A percentile compares a stretch with the other conserved stretches of the same genome.
phyloP scores from a whole-genome alignment of 768 basidiomycete species.

The Boletus sp. region DNA sequence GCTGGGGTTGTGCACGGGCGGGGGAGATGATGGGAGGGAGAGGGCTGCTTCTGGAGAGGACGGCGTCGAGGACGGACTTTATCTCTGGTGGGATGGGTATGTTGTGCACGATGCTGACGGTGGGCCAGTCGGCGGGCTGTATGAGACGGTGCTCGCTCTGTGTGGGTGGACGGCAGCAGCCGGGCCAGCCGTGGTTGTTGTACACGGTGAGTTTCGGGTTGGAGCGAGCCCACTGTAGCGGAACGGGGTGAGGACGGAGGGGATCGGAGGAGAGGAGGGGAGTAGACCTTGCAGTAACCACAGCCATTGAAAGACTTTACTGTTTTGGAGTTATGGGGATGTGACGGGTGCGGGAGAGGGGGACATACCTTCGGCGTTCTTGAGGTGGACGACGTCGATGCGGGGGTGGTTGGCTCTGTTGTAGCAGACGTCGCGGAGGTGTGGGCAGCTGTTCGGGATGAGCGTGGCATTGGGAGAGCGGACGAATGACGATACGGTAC shows the following conservation, averaged over 20 bases:
- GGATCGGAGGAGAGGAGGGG: slow-evolving; percentile 15
- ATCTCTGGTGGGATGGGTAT: slow-evolving; percentile 72
- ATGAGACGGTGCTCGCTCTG: slow-evolving; percentile 59
- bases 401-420: slow-evolving; percentile 74
- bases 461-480: slow-evolving; percentile 15
- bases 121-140: slow-evolving; percentile 74
- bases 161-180: slow-evolving; percentile 79
- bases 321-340: slow-evolving; percentile 31
- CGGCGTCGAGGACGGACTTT: slow-evolving; percentile 61
- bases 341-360: slow-evolving; percentile 5
- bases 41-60: slow-evolving; percentile 41
- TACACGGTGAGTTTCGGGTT: slow-evolving; percentile 57
- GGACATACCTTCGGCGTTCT: slow-evolving; percentile 80
- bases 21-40: slow-evolving; percentile 29
- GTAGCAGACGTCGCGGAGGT: slow-evolving; percentile 70
- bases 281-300: slow-evolving; percentile 82
- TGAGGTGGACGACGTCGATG: slow-evolving; percentile 74
- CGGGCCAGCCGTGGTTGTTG: slow-evolving; percentile 81
- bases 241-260: slow-evolving; percentile 27
- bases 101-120: slow-evolving; percentile 72
- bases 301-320: slow-evolving; percentile 84
- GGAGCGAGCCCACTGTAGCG: slow-evolving; percentile 65
- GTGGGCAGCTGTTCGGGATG: slow-evolving; percentile 60
- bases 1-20: slow-evolving; percentile 33
- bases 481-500: slow-evolving; percentile 33